Evolutionary conservation across 306 rosid genomes (phyloP).

Genomic region (Vachellia pachyceras): DNA sequence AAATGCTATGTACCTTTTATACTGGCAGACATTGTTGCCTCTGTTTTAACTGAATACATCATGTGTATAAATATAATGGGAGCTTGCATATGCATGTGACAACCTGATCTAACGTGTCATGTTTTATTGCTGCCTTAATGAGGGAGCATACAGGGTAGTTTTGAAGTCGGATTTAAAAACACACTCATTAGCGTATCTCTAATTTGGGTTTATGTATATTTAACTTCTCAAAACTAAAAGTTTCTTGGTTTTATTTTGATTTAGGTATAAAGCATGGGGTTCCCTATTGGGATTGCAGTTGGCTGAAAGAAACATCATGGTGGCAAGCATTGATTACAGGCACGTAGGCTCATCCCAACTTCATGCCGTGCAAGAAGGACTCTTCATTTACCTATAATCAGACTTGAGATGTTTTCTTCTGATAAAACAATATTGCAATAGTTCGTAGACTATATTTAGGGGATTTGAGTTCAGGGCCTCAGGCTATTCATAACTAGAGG

Average conservation of each 20-base stretch:
- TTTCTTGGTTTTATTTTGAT: conserved; percentile 42
- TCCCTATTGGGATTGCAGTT: conserved; percentile 84
- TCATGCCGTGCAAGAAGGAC: conserved; percentile 51
- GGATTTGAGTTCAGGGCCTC: conserved; percentile 18
- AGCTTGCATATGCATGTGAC: background rate
- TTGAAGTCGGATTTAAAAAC: conserved; percentile 32
- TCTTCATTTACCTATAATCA: conserved; percentile 43
- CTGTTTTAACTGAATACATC: conserved; percentile 22
- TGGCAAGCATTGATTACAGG: conserved; percentile 96
- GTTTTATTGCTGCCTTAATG: conserved; percentile 24
- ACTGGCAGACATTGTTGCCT: conserved; percentile 27
- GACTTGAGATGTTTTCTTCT: conserved; percentile 44
- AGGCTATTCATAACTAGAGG: conserved; percentile 20
- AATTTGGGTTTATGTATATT: conserved; percentile 14
- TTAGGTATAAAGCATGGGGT: conserved; percentile 99
- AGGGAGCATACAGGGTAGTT: conserved; percentile 4
- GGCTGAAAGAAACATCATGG: conserved; percentile 89
- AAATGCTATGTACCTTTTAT: conserved; percentile 26
- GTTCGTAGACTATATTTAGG: conserved; percentile 22
- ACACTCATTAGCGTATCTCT: background rate
- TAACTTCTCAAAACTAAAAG: conserved; percentile 33
- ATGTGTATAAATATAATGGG: conserved; percentile 18
- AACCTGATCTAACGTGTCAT: conserved; percentile 24
- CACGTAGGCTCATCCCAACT: conserved; percentile 52
- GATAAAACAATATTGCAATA: conserved; percentile 38